Base-by-base conservation (phyloP, 257 asterid genomes). In the Plantago ovata region DNA sequence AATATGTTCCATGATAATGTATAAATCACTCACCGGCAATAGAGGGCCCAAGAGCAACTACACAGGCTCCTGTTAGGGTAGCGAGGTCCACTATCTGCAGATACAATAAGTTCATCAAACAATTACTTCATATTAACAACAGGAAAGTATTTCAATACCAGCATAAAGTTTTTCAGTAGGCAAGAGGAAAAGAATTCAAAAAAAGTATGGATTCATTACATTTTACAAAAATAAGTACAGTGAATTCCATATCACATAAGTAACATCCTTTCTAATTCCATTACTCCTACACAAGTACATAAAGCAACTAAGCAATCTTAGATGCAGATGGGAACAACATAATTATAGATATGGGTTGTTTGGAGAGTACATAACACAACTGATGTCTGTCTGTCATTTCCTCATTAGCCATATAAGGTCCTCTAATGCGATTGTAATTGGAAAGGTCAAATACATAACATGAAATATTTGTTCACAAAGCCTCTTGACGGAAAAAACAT, bases 31-130 rank as follows among this genome's bases (percentile, higher is more conserved):
- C 67, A 91, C 98, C 98, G 28, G 96, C 96, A 71, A 91, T 74
- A 46, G 98, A 76, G 53, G 94, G 94, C 40, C 98, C 96, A 72
- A 91, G 95, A 67, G 98, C 98, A 32, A 91, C 72, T 8, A 83
- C 38, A 24, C 96, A 85, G 42, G 98, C 96, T 58, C 98, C 98
- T 15, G 98, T 91, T 61, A 91, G 74, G 41, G 98, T 87, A 52
- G 98, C 95, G 67, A 91, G 76, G 74, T 91, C 98, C 69, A 91
- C 83, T 19, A 91, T 83, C 96, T 87, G 80, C 81, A 73, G 32
- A 56, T 58, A 6, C 38, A 38, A 41, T 62, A 53, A 51, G 60
- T 12, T 38, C 15, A 20, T 52, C 70, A 54, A 62, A 47, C 53
- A 61, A 15, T 15, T 22, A 38, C 15, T 45, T 42, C 63, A 65